Evolutionary conservation across 1,284 basidiomycete genomes (phyloP).

Genomic region (Xanthoconium separans): DNA sequence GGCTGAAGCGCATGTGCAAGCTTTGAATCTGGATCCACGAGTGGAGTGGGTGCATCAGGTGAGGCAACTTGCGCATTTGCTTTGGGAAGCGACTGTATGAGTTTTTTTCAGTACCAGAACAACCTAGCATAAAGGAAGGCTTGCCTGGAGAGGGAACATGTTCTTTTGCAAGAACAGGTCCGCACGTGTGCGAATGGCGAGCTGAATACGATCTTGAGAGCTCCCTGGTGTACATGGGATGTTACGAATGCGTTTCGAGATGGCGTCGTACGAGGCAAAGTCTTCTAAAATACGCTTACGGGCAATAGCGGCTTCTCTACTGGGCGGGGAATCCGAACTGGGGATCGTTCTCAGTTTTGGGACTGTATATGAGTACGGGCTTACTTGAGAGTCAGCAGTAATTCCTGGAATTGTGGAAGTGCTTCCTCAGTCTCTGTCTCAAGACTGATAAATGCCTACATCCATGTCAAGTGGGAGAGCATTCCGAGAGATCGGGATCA

Average conservation of each 20-base stretch:
- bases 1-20: constrained; percentile 77
- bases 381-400: constrained; percentile 55
- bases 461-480: neutral
- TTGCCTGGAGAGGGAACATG: constrained; percentile 79
- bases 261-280: constrained; percentile 85
- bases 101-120: neutral
- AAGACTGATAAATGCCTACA: constrained; percentile 66
- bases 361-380: constrained; percentile 12
- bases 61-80: constrained; percentile 40
- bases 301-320: constrained; percentile 65
- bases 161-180: constrained; percentile 85
- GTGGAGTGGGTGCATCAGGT: constrained; percentile 25
- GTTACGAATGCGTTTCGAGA: constrained; percentile 81
- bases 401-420: constrained; percentile 72
- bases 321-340: constrained; percentile 60
- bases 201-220: constrained; percentile 82
- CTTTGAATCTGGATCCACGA: constrained; percentile 64
- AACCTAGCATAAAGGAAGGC: constrained; percentile 9
- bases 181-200: constrained; percentile 77
- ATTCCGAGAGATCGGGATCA: constrained; percentile 10
- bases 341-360: neutral
- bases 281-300: constrained; percentile 81
- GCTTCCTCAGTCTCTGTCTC: constrained; percentile 75
- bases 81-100: constrained; percentile 59
- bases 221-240: constrained; percentile 66